Percentiles rank a stretch among this genome's conserved stretches.
These are phyloP conservation scores for Talaromyces wortmannii DNA, from an alignment of 495 filamentous ascomycete genomes.

Conservation along the genomic window DNA sequence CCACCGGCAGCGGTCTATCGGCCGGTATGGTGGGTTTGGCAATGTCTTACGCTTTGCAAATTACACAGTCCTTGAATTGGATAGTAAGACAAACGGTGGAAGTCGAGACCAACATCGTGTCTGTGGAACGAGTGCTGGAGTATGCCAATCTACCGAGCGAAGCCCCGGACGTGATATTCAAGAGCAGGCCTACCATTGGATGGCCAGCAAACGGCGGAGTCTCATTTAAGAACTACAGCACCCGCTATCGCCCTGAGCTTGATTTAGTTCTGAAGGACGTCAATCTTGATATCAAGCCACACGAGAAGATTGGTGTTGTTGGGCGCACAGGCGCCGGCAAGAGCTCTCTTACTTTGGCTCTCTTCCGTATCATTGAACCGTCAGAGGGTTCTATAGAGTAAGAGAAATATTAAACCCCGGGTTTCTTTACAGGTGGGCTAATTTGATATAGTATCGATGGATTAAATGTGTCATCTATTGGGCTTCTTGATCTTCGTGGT, in stretches of 20 bases:
- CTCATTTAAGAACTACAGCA: conserved; percentile 87
- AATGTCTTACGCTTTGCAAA: conserved; percentile 96
- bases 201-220: conserved; percentile 93
- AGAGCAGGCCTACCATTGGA: conserved; percentile 75
- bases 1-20: conserved; percentile 58
- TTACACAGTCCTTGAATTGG: conserved; percentile 98
- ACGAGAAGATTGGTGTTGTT: conserved; percentile 97
- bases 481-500: conserved; percentile 78
- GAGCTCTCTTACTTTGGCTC: conserved; percentile 84
- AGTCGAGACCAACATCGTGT: conserved; percentile 98
- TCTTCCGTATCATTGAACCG: conserved; percentile 95
- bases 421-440: conserved; percentile 10
- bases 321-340: conserved; percentile 96
- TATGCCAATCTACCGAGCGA: conserved; percentile 92
- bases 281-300: conserved; percentile 83
- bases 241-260: conserved; percentile 80
- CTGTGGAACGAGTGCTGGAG: conserved; percentile 95
- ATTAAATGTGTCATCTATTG: conserved; percentile 84
- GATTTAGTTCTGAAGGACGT: conserved; percentile 92
- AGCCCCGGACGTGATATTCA: conserved; percentile 88
- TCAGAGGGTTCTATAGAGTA: conserved; percentile 65
- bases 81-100: conserved; percentile 98
- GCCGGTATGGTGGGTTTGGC: conserved; percentile 83
- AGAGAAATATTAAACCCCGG: conserved; percentile 6
- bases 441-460: conserved; percentile 59